Evolutionary conservation across 2,329 filamentous ascomycete genomes (phyloP), one percentile per base, ranked within the genome.

Genomic region (Fusarium marasasianum): DNA sequence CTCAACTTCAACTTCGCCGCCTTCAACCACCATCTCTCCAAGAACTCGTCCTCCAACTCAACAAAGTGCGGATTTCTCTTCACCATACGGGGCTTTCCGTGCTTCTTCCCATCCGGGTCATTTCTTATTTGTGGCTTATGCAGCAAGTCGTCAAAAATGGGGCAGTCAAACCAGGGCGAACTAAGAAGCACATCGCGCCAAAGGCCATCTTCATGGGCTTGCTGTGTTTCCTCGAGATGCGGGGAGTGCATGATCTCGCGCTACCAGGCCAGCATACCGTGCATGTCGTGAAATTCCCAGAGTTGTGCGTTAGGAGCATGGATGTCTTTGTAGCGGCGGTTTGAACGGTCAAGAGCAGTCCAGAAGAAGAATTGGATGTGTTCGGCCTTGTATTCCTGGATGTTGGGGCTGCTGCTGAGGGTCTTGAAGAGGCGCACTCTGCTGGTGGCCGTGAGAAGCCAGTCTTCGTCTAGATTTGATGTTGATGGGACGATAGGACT

Each of bases 81-180:
- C 55, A 41, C 44, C 43, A 45, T 26, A 11, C 17, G 22, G 8
- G 33, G 11, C 7, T 47, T n/a, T 31, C 58, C 58, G 9, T 48
- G 18, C 57, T 47, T 64, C 35, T 62, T 33, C 18, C 72, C 61
- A 4, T 37, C 33, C 17, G 65, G 47, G 3, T 69, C 58, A 22
- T 41, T n/a, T 6, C 13, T 31, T 18, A 69, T 48, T 14, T 47
- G 60, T 20, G 66, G 61, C 41, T 64, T 48, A 12, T 40, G 9
- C 10, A 73, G 15, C 15, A 78, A 54, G 11, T 63, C 58, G 1
- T 67, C 58, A 51, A 80, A 79, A n/a, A 77, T 64, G 8, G 77
- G 74, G 38, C 76, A 79, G 66, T 80, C 69, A 17, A 72, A 77
- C 79, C 79, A 81, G 2, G 79, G 79, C 0, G 77, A 79, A 13